Evolutionary conservation across 495 filamentous ascomycete species (phyloP), one percentile per base, ranked within the genome.

Genomic region (Choiromyces venosus): DNA sequence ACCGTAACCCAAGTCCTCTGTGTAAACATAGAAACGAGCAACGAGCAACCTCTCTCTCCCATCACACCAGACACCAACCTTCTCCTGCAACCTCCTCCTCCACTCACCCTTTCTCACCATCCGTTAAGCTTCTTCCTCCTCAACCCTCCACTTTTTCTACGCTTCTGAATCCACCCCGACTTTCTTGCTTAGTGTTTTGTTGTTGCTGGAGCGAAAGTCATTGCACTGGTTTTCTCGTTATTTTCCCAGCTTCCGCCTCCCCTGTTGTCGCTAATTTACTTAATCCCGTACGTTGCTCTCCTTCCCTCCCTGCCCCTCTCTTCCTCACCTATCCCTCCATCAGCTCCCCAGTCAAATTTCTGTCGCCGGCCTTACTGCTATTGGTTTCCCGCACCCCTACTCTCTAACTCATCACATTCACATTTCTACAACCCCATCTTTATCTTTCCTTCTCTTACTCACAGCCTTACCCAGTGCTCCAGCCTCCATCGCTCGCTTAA

Each of bases 291-390:
- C 52, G 52, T 61, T 61, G 52, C 36, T 44, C n/a, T 69, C 37
- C 67, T 37, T 46, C n/a, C 25, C 68, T 56, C n/a, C 46, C 68
- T 12, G 42, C 37, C 25, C 39, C 68, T 37, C 68, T 19, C 68
- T 37, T 56, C 68, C 68, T 37, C 68, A n/a, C 25, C 37, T 25
- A 35, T 35, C 25, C 52, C 25, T 61, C 33, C 52, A 29, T 61
- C 52, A 33, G 52, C 52, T 61, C 10, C 10, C 25, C 52, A 12
- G 52, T 33, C 52, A 61, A 33, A 6, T 61, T 61, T 18, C 33
- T 61, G 25, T 33, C 25, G 25, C 52, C 25, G 52, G 52, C 25
- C 25, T 33, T 16, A 5, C 52, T 61, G 52, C 25, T 61, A 61
- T 61, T 61, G 52, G 52, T 16, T 61, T 61, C 52, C 52, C 25